These are phyloP conservation scores for Radiomyces spectabilis DNA, from an alignment of 192 early-diverging fungal genomes.

Conservation along the genomic window DNA sequence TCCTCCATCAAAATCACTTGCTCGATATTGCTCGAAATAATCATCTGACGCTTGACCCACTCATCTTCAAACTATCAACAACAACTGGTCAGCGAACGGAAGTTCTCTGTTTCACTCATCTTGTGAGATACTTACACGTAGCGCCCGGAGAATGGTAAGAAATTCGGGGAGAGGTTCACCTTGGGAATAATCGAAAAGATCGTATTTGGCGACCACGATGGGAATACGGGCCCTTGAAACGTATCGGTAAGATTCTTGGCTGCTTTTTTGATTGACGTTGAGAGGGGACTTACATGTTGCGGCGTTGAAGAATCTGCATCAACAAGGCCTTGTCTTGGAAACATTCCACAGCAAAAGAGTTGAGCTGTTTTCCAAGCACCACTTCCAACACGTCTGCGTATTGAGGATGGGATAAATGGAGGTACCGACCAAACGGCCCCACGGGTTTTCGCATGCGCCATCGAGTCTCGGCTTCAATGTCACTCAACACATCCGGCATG, in stretches of 20 bases:
- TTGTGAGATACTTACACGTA: constrained; percentile 23
- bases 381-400: constrained; percentile 60
- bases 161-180: constrained; percentile 56
- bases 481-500: constrained; percentile 52
- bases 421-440: constrained; percentile 62
- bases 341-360: constrained; percentile 62
- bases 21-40: constrained; percentile 60
- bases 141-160: constrained; percentile 54
- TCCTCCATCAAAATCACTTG: constrained; percentile 58
- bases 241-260: no score
- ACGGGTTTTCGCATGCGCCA: constrained; percentile 45
- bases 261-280: no score
- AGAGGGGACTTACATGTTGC: no score
- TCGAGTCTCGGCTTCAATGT: constrained; percentile 33
- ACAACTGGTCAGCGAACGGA: no score
- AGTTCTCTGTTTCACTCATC: no score
- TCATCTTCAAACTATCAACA: constrained; percentile 49
- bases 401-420: constrained; percentile 48
- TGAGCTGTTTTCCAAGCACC: constrained; percentile 49
- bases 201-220: constrained; percentile 53
- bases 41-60: constrained; percentile 66
- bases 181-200: constrained; percentile 59
- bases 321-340: constrained; percentile 54
- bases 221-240: constrained; percentile 33
- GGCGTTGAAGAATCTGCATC: constrained; percentile 39